Percentiles rank a stretch among this genome's conserved stretches.
These are phyloP conservation scores for Ustilago curta DNA, from an alignment of 1,284 basidiomycete species.

Conservation along the genomic window DNA sequence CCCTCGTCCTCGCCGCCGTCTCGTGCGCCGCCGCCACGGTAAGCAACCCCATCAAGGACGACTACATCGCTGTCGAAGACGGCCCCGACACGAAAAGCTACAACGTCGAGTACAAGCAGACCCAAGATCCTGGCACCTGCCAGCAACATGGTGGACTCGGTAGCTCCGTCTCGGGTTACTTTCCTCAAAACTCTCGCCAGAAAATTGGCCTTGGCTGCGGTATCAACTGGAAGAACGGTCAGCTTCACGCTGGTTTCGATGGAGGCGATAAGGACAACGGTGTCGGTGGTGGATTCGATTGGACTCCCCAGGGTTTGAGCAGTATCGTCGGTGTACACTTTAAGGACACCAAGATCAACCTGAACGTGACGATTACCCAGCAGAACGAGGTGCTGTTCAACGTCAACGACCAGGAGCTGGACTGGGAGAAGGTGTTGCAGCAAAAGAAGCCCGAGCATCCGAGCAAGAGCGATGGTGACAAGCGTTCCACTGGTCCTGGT, in stretches of 20 bases:
- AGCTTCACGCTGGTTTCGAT: conserved; percentile 30
- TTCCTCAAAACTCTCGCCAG: conserved; percentile 15
- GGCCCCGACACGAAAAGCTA: background rate
- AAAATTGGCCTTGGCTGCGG: conserved; percentile 34
- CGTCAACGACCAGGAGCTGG: conserved; percentile 19
- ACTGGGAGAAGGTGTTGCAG: conserved; percentile 16
- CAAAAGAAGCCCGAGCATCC: background rate
- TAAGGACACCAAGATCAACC: conserved; percentile 11
- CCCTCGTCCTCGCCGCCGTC: conserved; percentile 4
- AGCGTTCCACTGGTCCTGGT: too few relatives aligned
- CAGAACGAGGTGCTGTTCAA: conserved; percentile 19
- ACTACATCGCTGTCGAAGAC: background rate
- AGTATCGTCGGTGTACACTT: conserved; percentile 21
- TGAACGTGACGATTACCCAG: conserved; percentile 27
- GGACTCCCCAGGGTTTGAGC: conserved; percentile 11
- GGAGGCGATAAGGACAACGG: conserved; percentile 27
- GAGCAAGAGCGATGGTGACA: too few relatives aligned
- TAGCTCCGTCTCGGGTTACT: conserved; percentile 20
- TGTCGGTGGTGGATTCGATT: conserved; percentile 29
- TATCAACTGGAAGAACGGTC: conserved; percentile 25
- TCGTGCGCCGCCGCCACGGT: background rate
- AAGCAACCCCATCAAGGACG: background rate
- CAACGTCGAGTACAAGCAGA: conserved; percentile 19
- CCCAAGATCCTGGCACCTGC: background rate
- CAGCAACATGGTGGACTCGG: conserved; percentile 18